These are phyloP conservation scores for Shiraia bambusicola DNA, from an alignment of 2,329 filamentous ascomycete genomes.

Conservation along the genomic window DNA sequence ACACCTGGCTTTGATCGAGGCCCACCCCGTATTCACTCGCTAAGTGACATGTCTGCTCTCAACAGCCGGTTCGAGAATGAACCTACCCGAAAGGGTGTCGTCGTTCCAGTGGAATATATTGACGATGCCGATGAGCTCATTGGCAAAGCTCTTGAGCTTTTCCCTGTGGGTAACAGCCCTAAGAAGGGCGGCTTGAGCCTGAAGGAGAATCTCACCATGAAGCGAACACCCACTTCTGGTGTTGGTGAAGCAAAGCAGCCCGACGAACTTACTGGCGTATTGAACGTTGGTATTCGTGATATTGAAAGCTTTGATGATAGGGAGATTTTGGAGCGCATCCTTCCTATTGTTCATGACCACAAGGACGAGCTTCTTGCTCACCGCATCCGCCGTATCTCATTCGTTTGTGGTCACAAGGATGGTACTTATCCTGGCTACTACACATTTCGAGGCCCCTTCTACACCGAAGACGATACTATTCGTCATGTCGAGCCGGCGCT, in stretches of 20 bases:
- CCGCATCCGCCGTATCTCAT: conserved; percentile 85
- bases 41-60: conserved; percentile 94
- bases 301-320: conserved; percentile 80
- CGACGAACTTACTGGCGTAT: conserved; percentile 85
- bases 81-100: conserved; percentile 85
- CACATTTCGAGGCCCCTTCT: conserved; percentile 92
- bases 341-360: conserved; percentile 73
- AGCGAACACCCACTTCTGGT: conserved; percentile 59
- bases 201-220: conserved; percentile 56
- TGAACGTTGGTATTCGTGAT: conserved; percentile 89
- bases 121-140: conserved; percentile 92
- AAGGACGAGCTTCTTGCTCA: conserved; percentile 81
- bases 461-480: conserved; percentile 90
- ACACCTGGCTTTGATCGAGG: conserved; percentile 67
- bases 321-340: conserved; percentile 75
- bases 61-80: conserved; percentile 70
- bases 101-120: conserved; percentile 88
- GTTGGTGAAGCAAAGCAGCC: conserved; percentile 52
- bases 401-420: conserved; percentile 93
- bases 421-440: conserved; percentile 96
- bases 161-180: conserved; percentile 62
- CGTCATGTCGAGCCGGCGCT: conserved; percentile 95
- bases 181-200: conserved; percentile 54
- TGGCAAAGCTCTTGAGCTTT: conserved; percentile 77
- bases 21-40: conserved; percentile 79